Conservation (phyloP, 108 stramenopile species). For the Cylindrotheca closterium region DNA sequence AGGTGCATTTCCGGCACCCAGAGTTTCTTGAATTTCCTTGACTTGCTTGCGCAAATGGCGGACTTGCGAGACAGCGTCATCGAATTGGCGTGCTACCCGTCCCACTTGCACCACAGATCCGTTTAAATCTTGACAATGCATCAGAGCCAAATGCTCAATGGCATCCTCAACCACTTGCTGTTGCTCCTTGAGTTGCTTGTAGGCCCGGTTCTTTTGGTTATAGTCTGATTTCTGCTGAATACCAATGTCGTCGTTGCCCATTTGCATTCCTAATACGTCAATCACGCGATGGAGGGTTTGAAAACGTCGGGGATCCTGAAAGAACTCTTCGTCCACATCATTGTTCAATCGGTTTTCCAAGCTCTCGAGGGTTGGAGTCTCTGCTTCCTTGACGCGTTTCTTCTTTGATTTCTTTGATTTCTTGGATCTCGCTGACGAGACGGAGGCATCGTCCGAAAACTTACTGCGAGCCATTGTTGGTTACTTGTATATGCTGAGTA, state of each 20-base stretch:
- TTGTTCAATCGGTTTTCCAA: conserved; percentile 52
- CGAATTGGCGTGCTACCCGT: conserved; percentile 74
- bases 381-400: conserved; percentile 7
- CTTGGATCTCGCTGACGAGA: background rate
- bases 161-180: conserved; percentile 72
- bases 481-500: too few species aligned
- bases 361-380: conserved; percentile 30
- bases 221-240: conserved; percentile 1
- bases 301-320: conserved; percentile 67
- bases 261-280: conserved; percentile 72
- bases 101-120: conserved; percentile 79
- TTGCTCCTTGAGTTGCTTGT: conserved; percentile 51
- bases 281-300: conserved; percentile 79
- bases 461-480: background rate
- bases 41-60: conserved; percentile 74
- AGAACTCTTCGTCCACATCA: conserved; percentile 78
- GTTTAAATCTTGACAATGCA: conserved; percentile 83
- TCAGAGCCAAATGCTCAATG: conserved; percentile 81
- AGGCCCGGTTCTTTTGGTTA: conserved; percentile 50
- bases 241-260: conserved; percentile 25
- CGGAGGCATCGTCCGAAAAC: background rate
- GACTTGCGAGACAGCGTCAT: conserved; percentile 68
- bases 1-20: conserved; percentile 32
- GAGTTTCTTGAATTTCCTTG: conserved; percentile 70
- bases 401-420: background rate